Percentiles rank a stretch among this genome's conserved stretches.
Evolutionary conservation across 2,329 filamentous ascomycete species (phyloP).

Genomic region (Xylaria arbuscula): DNA sequence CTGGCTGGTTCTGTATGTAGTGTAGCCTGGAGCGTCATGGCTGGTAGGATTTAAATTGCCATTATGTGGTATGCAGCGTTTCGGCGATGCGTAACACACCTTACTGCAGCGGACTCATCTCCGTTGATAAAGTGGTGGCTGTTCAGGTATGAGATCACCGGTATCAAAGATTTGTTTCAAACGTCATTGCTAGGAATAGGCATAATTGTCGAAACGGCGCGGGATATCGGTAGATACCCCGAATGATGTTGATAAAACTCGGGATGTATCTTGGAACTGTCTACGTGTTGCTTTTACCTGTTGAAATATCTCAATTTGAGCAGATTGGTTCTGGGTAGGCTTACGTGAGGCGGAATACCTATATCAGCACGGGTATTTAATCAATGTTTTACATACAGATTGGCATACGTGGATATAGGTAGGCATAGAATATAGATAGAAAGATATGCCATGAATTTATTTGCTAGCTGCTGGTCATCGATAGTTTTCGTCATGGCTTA

Average conservation of each 20-base stretch:
- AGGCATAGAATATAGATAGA: neutral
- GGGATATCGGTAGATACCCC: too few species aligned
- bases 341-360: slow-evolving; percentile 4
- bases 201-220: too few species aligned
- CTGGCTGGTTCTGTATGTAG: neutral
- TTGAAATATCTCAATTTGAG: neutral
- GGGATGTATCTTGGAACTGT: neutral
- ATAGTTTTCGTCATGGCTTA: neutral
- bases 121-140: slow-evolving; percentile 7
- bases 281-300: neutral
- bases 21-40: neutral
- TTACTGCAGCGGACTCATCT: slow-evolving; percentile 10
- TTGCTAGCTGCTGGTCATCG: neutral
- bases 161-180: too few species aligned
- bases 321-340: neutral
- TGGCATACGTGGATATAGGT: neutral
- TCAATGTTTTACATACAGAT: neutral
- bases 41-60: neutral
- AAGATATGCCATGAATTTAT: neutral
- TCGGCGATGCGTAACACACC: slow-evolving; percentile 11
- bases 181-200: too few species aligned
- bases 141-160: slow-evolving; percentile 5
- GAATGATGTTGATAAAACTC: too few species aligned
- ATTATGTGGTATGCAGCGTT: slow-evolving; percentile 14
- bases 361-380: neutral